Evolutionary conservation across 768 basidiomycete genomes (phyloP), one percentile per base, ranked within the genome.

Genomic region (Glaciozyma martinii): DNA sequence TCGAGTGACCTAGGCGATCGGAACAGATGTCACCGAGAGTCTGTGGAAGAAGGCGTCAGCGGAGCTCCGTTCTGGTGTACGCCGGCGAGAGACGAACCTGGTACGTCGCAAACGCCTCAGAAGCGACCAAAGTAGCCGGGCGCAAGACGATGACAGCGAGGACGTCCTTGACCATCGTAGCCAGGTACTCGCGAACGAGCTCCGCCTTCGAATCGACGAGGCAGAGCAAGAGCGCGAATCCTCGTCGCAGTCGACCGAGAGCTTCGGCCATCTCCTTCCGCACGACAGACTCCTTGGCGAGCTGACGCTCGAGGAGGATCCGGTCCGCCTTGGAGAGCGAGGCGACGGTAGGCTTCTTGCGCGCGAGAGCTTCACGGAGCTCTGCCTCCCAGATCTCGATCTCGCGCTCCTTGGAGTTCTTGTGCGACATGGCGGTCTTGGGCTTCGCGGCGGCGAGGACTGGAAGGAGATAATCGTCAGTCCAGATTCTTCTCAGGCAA

Each of bases 361-460:
- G 83, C 9, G 89, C 88, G 1, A 97, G 79, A 0, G 86, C 84
- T 70, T 88, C 86, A 15, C 92, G 84, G n/a, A 94, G 79, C 66
- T 99, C 93, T 32, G 86, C 87, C 66, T 99, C 95, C 94, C 94
- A 99, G 73, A 89, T 86, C 23, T 89, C 87, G 19, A 94, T 87
- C 43, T 89, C 90, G 8, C 87, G 84, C 63, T 86, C 87, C 71
- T 95, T 97, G 19, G 63, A 65, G 61, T 68, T 68, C 52, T 71
- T 71, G 50, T 64, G 61, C 13, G 58, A 59, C 7, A 62, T 56
- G 21, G 70, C 42, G 5, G 61, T 49, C n/a, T 63, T 65, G 8
- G 59, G 56, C 44, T 71, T 71, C 3, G 60, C 32, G 1, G 57
- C 55, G 9, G 63, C 55, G 61, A 71, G 70, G 40, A 62, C 65